These are phyloP conservation scores for Herpetomonas muscarum DNA, from an alignment of 208 protist species.

Conservation along the genomic window DNA sequence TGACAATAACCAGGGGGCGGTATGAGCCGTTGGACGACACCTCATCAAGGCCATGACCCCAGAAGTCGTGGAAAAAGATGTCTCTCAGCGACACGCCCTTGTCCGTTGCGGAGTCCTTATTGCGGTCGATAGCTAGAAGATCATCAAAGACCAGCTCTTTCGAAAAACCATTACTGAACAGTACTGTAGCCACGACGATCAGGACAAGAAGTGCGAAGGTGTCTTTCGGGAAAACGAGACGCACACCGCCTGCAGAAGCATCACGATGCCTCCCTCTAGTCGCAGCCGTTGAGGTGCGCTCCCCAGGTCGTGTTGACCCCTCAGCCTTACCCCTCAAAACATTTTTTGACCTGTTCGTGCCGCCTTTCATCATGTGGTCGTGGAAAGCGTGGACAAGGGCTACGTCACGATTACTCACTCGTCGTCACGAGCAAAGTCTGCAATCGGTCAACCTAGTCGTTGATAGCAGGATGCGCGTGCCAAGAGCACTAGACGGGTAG, in stretches of 20 bases:
- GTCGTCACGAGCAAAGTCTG: too few species aligned
- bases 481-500: too few species aligned
- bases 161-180: constrained; percentile 32
- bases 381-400: too few species aligned
- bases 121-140: constrained; percentile 47
- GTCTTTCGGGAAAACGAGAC: not conserved
- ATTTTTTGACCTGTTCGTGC: too few species aligned
- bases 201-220: constrained; percentile 5
- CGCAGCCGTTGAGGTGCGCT: too few species aligned
- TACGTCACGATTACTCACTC: too few species aligned
- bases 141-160: constrained; percentile 68
- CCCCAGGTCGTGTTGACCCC: too few species aligned
- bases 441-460: too few species aligned
- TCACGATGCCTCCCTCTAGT: not conserved
- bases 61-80: constrained; percentile 65
- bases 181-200: constrained; percentile 13
- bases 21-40: constrained; percentile 52
- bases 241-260: not conserved
- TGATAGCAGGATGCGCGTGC: too few species aligned
- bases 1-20: constrained; percentile 53
- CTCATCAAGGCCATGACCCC: constrained; percentile 37
- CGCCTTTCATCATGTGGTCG: too few species aligned
- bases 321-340: too few species aligned
- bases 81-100: constrained; percentile 14
- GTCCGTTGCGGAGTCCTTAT: constrained; percentile 30